phyloP scores from a whole-genome alignment of 2,329 filamentous ascomycete genomes.

The Xylariaceae sp. region DNA sequence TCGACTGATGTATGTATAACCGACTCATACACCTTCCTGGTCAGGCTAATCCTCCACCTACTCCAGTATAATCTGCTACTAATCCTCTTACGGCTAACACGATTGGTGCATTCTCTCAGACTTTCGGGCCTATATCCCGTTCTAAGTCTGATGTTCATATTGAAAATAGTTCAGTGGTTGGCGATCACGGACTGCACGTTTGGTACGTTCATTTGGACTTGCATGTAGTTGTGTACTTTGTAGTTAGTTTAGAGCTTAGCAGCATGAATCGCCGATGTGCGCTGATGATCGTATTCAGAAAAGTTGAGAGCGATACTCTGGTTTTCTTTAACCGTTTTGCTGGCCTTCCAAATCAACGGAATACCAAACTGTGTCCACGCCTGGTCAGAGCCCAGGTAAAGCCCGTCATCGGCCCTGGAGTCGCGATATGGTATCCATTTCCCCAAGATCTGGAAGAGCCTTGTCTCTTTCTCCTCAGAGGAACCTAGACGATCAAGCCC shows the following conservation, averaged over 20 bases:
- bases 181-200: slow-evolving; percentile 5
- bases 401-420: too few relatives aligned
- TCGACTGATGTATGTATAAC: slow-evolving; percentile 11
- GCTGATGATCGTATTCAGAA: background rate
- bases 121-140: slow-evolving; percentile 26
- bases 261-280: slow-evolving; percentile 6
- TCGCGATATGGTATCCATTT: slow-evolving; percentile 15
- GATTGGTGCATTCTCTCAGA: slow-evolving; percentile 20
- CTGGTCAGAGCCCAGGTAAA: too few relatives aligned
- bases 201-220: background rate
- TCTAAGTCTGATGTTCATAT: slow-evolving; percentile 3
- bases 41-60: slow-evolving; percentile 24
- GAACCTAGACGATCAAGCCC: background rate
- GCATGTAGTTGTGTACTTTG: background rate
- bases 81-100: background rate
- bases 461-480: slow-evolving; percentile 1
- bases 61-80: slow-evolving; percentile 13
- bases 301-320: too few relatives aligned
- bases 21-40: slow-evolving; percentile 25
- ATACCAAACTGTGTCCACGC: too few relatives aligned
- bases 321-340: too few relatives aligned
- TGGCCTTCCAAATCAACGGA: too few relatives aligned
- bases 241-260: background rate
- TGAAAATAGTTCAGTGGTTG: background rate
- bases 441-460: slow-evolving; percentile 21